A percentile compares a stretch with the other conserved stretches of the same genome.
phyloP scores from a whole-genome alignment of 176 grass and related monocot species.

The Aegilops tauschii region DNA sequence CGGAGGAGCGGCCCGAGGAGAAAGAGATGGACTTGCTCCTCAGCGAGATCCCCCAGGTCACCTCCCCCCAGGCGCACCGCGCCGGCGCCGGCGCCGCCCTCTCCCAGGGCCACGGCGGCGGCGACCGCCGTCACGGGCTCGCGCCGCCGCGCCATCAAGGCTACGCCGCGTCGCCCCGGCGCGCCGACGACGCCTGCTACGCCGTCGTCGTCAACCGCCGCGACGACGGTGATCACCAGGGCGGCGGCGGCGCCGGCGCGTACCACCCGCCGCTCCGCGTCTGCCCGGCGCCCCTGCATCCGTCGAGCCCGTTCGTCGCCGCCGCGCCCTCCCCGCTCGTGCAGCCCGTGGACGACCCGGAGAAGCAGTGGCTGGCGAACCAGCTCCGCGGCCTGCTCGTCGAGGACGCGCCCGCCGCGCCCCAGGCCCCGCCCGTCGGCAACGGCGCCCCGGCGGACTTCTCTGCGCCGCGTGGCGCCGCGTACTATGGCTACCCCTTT shows the following conservation, averaged over 20 bases:
- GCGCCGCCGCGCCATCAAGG: background rate
- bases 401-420: conserved; percentile 13
- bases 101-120: background rate
- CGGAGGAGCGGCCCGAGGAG: conserved; percentile 35
- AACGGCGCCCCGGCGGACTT: background rate
- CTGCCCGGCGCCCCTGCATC: conserved; percentile 8
- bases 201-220: conserved; percentile 22
- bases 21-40: conserved; percentile 73
- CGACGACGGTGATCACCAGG: conserved; percentile 28
- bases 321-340: conserved; percentile 1
- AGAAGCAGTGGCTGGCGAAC: conserved; percentile 13
- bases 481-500: conserved; percentile 10
- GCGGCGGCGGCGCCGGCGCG: background rate
- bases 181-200: conserved; percentile 24
- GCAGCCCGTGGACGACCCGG: conserved; percentile 10
- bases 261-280: background rate
- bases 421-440: background rate
- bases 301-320: conserved; percentile 23
- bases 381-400: conserved; percentile 34
- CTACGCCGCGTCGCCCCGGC: background rate
- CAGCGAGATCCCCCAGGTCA: conserved; percentile 50
- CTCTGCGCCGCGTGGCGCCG: background rate
- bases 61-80: conserved; percentile 38
- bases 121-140: background rate
- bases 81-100: background rate